phyloP scores from a whole-genome alignment of 2,329 filamentous ascomycete genomes.

The Kalmusia sp. region DNA sequence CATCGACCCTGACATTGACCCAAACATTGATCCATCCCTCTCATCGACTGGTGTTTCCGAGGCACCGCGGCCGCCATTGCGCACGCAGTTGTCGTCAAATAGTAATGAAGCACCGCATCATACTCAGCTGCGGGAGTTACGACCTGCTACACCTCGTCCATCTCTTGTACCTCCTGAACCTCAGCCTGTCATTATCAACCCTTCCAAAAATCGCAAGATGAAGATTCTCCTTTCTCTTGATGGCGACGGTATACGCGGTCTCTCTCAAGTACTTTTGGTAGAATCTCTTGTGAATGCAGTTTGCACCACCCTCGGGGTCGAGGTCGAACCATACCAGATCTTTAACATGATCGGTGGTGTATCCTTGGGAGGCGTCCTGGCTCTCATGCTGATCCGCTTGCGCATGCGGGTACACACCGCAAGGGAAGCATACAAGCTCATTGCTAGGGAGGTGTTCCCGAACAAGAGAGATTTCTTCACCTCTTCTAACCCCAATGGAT shows the following conservation, averaged over 20 bases:
- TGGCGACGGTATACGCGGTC: conserved; percentile 39
- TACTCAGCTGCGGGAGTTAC: too few species aligned
- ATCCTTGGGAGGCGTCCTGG: conserved; percentile 37
- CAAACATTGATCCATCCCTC: not conserved
- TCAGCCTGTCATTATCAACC: too few species aligned
- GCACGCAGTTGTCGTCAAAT: not conserved
- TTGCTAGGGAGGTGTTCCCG: conserved; percentile 31
- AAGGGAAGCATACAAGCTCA: conserved; percentile 36
- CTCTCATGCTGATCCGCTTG: conserved; percentile 37
- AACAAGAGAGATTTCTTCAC: conserved; percentile 36
- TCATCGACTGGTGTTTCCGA: not conserved
- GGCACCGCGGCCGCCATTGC: not conserved
- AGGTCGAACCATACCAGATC: conserved; percentile 36
- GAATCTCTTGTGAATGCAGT: conserved; percentile 42
- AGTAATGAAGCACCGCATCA: not conserved
- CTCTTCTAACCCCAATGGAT: conserved; percentile 28
- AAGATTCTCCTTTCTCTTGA: conserved; percentile 43
- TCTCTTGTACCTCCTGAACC: conserved; percentile 10
- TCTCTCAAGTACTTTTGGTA: conserved; percentile 36
- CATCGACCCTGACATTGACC: not conserved
- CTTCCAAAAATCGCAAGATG: conserved; percentile 28
- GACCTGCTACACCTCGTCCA: not conserved
- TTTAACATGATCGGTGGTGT: conserved; percentile 40
- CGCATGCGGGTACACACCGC: conserved; percentile 38
- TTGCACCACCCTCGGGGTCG: conserved; percentile 32